Evolutionary conservation across 2,329 filamentous ascomycete genomes (phyloP), one percentile per base, ranked within the genome.

Genomic region (Furcasterigmium furcatum): DNA sequence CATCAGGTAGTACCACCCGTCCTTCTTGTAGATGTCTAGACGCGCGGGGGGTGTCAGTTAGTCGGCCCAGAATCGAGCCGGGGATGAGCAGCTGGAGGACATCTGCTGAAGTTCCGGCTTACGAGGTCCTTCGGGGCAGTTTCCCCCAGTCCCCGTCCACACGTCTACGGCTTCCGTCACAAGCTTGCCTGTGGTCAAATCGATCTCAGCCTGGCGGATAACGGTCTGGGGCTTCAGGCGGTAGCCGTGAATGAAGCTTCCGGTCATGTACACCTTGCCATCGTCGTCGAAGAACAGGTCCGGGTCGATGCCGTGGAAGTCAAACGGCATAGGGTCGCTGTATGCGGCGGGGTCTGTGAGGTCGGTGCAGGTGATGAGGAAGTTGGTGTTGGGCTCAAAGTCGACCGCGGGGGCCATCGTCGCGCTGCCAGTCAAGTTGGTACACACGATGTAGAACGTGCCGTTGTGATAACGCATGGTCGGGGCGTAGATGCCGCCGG

Each of bases 291-390:
- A 41, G 38, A 41, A 69, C 14, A 78, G 59, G 56, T 75, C 70
- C 0, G 70, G 65, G 43, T 76, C n/a, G n/a, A n/a, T n/a, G n/a
- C n/a, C n/a, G n/a, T n/a, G n/a, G n/a, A n/a, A n/a, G n/a, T n/a
- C n/a, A 73, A 7, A 76, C 73, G 4, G 66, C 69, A n/a, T 62
- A 1, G 67, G 58, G 13, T 61, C 52, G 19, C 53, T 58, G 56
- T 57, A 62, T 6, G 46, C 27, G 5, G 46, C 51, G 6, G 48
- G 25, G 51, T 52, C 59, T 4, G 56, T 60, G 44, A 61, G 50
- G 2, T 42, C 43, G 4, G 53, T 54, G 3, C 42, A 45, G 2
- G n/a, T n/a, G n/a, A 60, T 35, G 25, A 57, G 45, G n/a, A 60
- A 60, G 46, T 57, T 59, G 14, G 52, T n/a, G n/a, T n/a, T n/a